Evolutionary conservation across 495 filamentous ascomycete genomes (phyloP).

Genomic region (Mycothermus thermophilus): DNA sequence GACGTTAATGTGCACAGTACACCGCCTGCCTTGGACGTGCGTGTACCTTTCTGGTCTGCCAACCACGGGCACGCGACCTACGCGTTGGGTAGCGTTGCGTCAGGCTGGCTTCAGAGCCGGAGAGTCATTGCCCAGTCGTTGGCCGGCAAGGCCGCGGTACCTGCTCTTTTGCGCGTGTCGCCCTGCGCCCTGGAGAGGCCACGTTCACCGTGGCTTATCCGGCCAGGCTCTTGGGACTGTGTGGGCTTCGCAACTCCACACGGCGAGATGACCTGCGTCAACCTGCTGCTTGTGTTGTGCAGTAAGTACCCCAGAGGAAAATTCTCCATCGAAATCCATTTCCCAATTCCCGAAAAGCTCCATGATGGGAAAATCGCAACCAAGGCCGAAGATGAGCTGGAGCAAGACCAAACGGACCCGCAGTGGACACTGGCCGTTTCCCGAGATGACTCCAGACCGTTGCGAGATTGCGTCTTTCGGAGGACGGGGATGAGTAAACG

Average conservation of each 20-base stretch:
- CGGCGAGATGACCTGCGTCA: too few species aligned
- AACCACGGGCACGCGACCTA: slow-evolving; percentile 9
- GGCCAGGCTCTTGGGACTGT: too few species aligned
- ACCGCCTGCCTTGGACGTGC: slow-evolving; percentile 8
- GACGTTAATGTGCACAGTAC: slow-evolving; percentile 12
- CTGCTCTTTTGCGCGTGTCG: not conserved
- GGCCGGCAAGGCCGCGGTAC: not conserved
- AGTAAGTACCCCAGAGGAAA: not conserved
- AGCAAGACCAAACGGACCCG: too few species aligned
- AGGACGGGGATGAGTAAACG: too few species aligned
- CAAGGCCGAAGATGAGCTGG: slow-evolving; percentile 2
- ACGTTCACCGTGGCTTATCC: slow-evolving; percentile 9
- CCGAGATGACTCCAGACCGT: slow-evolving; percentile 2
- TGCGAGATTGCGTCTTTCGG: slow-evolving; percentile 5
- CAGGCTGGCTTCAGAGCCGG: slow-evolving; percentile 3
- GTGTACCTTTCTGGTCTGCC: slow-evolving; percentile 9
- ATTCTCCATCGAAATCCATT: too few species aligned
- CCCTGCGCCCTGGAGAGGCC: slow-evolving; percentile 11
- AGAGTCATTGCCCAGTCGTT: slow-evolving; percentile 6
- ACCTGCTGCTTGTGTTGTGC: slow-evolving; percentile 13
- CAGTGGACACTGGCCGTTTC: not conserved
- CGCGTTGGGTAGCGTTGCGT: slow-evolving; percentile 21
- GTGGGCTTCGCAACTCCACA: too few species aligned
- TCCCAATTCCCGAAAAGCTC: slow-evolving; percentile 2
- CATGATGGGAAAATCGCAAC: slow-evolving; percentile 3